Percentiles rank a stretch among this genome's conserved stretches.
phyloP scores from a whole-genome alignment of 2,329 filamentous ascomycete species.

The Fusarium drepaniforme region DNA sequence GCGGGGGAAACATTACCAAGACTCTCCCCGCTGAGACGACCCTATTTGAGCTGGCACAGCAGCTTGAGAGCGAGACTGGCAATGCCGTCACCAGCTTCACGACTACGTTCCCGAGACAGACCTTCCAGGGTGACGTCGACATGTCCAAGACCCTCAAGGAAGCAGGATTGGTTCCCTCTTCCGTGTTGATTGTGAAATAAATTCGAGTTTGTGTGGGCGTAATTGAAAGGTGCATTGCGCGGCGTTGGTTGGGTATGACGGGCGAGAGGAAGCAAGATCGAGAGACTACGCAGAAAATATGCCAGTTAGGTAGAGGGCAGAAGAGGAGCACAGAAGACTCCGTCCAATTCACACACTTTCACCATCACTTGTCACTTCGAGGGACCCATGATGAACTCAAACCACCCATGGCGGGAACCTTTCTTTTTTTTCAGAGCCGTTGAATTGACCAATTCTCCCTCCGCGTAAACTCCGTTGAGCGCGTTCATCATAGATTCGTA shows the following conservation, averaged over 20 bases:
- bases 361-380: constrained; percentile 21
- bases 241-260: constrained; percentile 34
- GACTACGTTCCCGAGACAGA: constrained; percentile 89
- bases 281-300: constrained; percentile 13
- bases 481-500: constrained; percentile 58
- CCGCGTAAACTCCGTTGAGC: constrained; percentile 57
- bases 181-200: constrained; percentile 83
- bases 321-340: constrained; percentile 4
- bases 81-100: constrained; percentile 80
- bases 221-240: constrained; percentile 31
- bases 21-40: constrained; percentile 91
- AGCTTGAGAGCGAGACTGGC: constrained; percentile 78
- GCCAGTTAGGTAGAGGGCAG: constrained; percentile 27
- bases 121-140: constrained; percentile 76
- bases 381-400: constrained; percentile 41
- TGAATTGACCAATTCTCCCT: constrained; percentile 53
- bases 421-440: constrained; percentile 54
- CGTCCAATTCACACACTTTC: constrained; percentile 9
- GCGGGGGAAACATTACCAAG: constrained; percentile 82
- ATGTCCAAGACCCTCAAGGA: constrained; percentile 95
- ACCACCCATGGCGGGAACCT: constrained; percentile 49
- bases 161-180: constrained; percentile 88
- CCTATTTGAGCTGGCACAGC: constrained; percentile 89
- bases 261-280: background rate
- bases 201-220: background rate